Base-by-base conservation (phyloP, 176 grass and related monocot species). In the Lolium multiflorum region DNA sequence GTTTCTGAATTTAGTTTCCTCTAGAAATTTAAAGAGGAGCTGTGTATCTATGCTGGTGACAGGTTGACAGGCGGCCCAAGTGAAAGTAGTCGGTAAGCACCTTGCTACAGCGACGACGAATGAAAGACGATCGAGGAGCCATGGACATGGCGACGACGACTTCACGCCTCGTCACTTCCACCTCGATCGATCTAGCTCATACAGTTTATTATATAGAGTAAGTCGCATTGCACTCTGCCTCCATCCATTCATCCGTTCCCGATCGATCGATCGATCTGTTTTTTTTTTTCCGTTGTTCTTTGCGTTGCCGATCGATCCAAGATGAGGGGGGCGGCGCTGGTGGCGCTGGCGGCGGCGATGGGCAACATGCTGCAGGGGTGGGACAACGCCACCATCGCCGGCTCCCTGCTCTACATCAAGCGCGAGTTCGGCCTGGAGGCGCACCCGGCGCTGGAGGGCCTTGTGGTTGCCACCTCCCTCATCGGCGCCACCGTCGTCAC, bases 311-410 rank as follows among this genome's bases (percentile, higher is more conserved):
- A 14, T 15, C 26, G 26, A 43, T 71, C 3, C 0, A 77, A 16
- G 71, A 97, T 94, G 95, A 83, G 85, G 35, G 95, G 92, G 4
- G 91, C 93, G 2, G 93, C 92, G 72, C 68, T 92, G 6, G 96
- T 93, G 5, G 91, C 96, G 5, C 83, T 92, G 16, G 85, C 96
- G 1, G 96, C 93, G 14, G 92, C 93, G 43, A 63, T 98, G 47
- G 93, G 93, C 39, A 98, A 98, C 86, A 38, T 94, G 77, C 65
- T 98, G 35, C 96, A 95, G 84, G 96, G 96, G 13, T 98, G 96
- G 96, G 93, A 98, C 91, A 98, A 95, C 67, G 93, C 96, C 50
- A 95, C 96, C 11, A 98, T 98, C 65, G 88, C 96, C 66, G 91
- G 88, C 7, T 76, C 96, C 16, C 26, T 95, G 13, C 82, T 98